Base-by-base conservation (phyloP, 306 rosid genomes). In the Cicer chorassanicum region DNA sequence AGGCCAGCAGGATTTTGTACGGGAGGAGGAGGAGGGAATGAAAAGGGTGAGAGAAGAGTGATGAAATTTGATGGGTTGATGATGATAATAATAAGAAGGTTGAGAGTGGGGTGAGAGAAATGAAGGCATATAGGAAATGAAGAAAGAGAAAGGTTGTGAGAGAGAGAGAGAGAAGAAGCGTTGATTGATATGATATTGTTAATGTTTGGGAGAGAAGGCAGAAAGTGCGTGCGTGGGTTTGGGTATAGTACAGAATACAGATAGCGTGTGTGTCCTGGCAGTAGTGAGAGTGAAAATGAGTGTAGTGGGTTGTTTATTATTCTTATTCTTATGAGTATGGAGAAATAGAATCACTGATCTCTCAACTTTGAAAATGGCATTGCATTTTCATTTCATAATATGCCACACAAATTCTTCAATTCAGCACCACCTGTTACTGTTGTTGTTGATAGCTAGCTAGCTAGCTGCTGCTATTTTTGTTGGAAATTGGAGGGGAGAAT, bases 161-260 rank as follows among this genome's bases (percentile, higher is more conserved):
- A 38, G 60, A 21, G 34, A 16, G 60, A 61, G 24, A 39, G 21
- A 44, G 45, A 11, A 11, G 65, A 53, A 39, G 21, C 66, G 66
- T 60, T 59, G 77, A 19, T 19, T 19, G 21, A 21, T 21, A 21
- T 53, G 43, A 6, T 40, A 9, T 8, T 51, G 57, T 15, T 51
- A 10, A 6, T 14, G 57, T 7, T 50, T 36, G 19, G 55, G 4
- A 6, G 24, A 19, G 50, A 63, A 45, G 74, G 84, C 73, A 69
- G 77, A 81, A 81, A 73, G 53, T 79, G 82, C 70, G 73, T 68
- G 80, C 34, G 86, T 66, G 80, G 59, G 82, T 16, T 16, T 0
- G 49, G 68, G 10, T 63, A 63, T 45, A 43, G 70, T 36, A 74
- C 77, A 74, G 72, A 73, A 45, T 36, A 74, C 77, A 68, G 77